Percentiles rank a stretch among this genome's conserved stretches.
These are phyloP conservation scores for Zangia roseola DNA, from an alignment of 768 basidiomycete species.

Conservation along the genomic window DNA sequence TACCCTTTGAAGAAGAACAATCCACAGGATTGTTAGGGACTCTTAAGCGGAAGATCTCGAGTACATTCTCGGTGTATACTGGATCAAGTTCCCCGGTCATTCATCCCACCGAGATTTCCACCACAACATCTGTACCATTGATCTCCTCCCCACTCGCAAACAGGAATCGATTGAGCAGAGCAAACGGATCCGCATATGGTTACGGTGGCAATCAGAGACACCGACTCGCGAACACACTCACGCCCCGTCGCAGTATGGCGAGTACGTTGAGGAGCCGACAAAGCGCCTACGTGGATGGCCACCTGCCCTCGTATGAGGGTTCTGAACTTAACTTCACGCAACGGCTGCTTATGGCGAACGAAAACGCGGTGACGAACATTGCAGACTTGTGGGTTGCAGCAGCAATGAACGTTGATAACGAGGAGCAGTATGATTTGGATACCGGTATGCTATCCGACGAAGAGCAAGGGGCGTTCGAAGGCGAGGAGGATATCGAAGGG, in stretches of 20 bases:
- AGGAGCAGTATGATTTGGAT: slow-evolving; percentile 65
- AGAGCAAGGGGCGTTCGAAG: slow-evolving; percentile 35
- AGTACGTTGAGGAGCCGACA: slow-evolving; percentile 50
- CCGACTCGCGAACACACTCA: slow-evolving; percentile 50
- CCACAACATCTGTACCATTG: slow-evolving; percentile 47
- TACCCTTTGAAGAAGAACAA: slow-evolving; percentile 42
- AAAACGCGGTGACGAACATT: slow-evolving; percentile 91
- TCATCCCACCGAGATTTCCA: slow-evolving; percentile 28
- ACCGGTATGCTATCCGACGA: slow-evolving; percentile 25
- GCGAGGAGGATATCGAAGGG: slow-evolving; percentile 42
- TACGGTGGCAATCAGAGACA: slow-evolving; percentile 58
- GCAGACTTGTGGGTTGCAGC: slow-evolving; percentile 98
- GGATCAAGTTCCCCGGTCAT: slow-evolving; percentile 48
- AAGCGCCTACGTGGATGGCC: slow-evolving; percentile 44
- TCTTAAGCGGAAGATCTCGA: slow-evolving; percentile 50
- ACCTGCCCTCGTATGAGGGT: slow-evolving; percentile 40
- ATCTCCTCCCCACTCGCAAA: slow-evolving; percentile 41
- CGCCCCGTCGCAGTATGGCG: slow-evolving; percentile 53
- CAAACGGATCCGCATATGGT: slow-evolving; percentile 79
- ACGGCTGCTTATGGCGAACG: slow-evolving; percentile 86
- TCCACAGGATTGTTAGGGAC: slow-evolving; percentile 36
- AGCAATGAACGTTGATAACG: slow-evolving; percentile 92
- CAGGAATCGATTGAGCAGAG: slow-evolving; percentile 51
- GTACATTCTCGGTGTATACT: slow-evolving; percentile 60
- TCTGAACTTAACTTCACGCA: slow-evolving; percentile 84